Conservation (phyloP, 2,329 filamentous ascomycete species). For the Xylariaceae sp. region DNA sequence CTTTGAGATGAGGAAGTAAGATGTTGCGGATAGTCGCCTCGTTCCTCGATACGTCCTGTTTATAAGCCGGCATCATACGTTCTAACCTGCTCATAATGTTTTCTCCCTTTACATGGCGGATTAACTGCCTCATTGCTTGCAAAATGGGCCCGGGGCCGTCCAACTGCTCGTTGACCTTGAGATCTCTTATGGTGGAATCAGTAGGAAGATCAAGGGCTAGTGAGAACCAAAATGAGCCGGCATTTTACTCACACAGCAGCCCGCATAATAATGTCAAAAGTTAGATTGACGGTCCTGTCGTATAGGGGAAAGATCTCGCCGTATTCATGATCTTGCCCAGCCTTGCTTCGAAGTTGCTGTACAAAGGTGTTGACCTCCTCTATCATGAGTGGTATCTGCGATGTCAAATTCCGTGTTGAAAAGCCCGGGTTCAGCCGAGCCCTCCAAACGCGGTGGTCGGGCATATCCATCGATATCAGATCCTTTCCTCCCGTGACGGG, state of each 20-base stretch:
- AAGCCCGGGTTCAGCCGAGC: conserved; percentile 15
- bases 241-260: conserved; percentile 13
- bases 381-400: not conserved
- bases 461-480: conserved; percentile 7
- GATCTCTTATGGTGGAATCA: not conserved
- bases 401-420: not conserved
- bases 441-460: conserved; percentile 11
- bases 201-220: too few species aligned
- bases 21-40: not conserved
- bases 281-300: conserved; percentile 10
- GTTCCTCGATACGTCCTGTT: not conserved
- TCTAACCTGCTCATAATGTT: conserved; percentile 7
- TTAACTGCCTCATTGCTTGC: conserved; percentile 3
- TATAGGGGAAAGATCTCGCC: conserved; percentile 15
- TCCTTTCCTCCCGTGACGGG: conserved; percentile 13
- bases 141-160: conserved; percentile 6
- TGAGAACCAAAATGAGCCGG: too few species aligned
- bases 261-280: conserved; percentile 18
- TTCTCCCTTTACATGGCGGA: not conserved
- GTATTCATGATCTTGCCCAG: conserved; percentile 1
- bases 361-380: conserved; percentile 16
- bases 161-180: not conserved
- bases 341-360: conserved; percentile 1
- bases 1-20: conserved; percentile 3
- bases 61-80: conserved; percentile 5